phyloP scores from a whole-genome alignment of 2,329 filamentous ascomycete genomes.

The Mycosphaerelloides madeirae region DNA sequence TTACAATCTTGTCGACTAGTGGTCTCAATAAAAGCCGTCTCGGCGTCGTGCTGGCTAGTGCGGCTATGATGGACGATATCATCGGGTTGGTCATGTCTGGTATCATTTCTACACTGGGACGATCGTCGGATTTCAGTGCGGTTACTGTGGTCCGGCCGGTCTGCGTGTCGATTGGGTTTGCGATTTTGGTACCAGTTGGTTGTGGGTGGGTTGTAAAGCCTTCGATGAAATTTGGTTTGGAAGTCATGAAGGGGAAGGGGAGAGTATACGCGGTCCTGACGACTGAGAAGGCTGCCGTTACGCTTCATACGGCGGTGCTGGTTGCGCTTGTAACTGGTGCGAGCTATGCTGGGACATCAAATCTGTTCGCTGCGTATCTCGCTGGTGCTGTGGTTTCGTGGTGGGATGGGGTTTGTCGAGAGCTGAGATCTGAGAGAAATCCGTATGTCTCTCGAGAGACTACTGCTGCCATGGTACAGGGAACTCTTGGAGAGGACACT shows the following conservation, averaged over 20 bases:
- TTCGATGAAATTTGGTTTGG: slow-evolving; percentile 24
- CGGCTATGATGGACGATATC: slow-evolving; percentile 79
- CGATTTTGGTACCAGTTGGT: slow-evolving; percentile 42
- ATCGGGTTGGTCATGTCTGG: slow-evolving; percentile 73
- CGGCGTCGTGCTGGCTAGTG: slow-evolving; percentile 62
- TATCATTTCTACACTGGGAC: slow-evolving; percentile 63
- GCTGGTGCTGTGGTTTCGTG: slow-evolving; percentile 56
- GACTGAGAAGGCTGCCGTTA: slow-evolving; percentile 36
- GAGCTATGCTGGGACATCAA: slow-evolving; percentile 59
- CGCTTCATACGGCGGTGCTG: slow-evolving; percentile 48
- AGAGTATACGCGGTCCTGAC: background rate
- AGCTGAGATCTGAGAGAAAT: background rate
- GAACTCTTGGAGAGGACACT: no score
- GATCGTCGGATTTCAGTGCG: slow-evolving; percentile 32
- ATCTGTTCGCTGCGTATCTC: slow-evolving; percentile 57
- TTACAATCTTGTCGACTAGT: slow-evolving; percentile 60
- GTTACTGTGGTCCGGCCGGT: slow-evolving; percentile 48
- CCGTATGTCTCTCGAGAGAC: background rate
- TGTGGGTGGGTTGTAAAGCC: slow-evolving; percentile 47
- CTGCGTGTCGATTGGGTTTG: slow-evolving; percentile 50
- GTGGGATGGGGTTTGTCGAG: slow-evolving; percentile 45
- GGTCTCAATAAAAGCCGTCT: slow-evolving; percentile 51
- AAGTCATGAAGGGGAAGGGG: background rate
- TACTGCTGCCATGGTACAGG: no score
- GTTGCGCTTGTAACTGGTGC: slow-evolving; percentile 48